Conservation (phyloP, 306 rosid genomes). For the Vigna mungo region DNA sequence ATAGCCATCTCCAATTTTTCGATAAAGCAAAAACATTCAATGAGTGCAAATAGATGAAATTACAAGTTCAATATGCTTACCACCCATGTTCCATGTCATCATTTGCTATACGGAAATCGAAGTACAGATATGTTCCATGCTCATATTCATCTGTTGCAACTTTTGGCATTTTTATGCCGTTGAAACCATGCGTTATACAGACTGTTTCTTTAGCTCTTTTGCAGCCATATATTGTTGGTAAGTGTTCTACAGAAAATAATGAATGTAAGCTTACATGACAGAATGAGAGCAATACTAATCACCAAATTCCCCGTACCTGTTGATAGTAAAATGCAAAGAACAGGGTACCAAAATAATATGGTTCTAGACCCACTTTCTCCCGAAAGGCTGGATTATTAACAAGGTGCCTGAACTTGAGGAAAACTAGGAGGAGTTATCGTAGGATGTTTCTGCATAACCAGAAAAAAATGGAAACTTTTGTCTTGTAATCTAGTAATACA, state of each 20-base stretch:
- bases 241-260: conserved; percentile 68
- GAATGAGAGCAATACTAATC: neutral
- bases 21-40: no score
- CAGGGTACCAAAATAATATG: conserved; percentile 72
- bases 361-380: conserved; percentile 74
- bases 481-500: conserved; percentile 5
- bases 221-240: conserved; percentile 89
- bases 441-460: conserved; percentile 68
- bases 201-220: conserved; percentile 86
- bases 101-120: conserved; percentile 80
- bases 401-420: conserved; percentile 88
- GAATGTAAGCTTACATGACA: conserved; percentile 36
- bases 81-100: conserved; percentile 87
- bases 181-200: conserved; percentile 93
- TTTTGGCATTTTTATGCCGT: conserved; percentile 88
- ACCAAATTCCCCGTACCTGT: conserved; percentile 61
- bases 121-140: conserved; percentile 90
- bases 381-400: conserved; percentile 83
- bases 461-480: neutral
- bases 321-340: conserved; percentile 87
- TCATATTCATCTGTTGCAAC: conserved; percentile 91
- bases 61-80: conserved; percentile 47
- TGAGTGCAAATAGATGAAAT: conserved; percentile 11
- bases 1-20: neutral
- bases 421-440: conserved; percentile 75